Evolutionary conservation across 768 basidiomycete genomes (phyloP), one percentile per base, ranked within the genome.

Genomic region (Leccinum longicurvipes): DNA sequence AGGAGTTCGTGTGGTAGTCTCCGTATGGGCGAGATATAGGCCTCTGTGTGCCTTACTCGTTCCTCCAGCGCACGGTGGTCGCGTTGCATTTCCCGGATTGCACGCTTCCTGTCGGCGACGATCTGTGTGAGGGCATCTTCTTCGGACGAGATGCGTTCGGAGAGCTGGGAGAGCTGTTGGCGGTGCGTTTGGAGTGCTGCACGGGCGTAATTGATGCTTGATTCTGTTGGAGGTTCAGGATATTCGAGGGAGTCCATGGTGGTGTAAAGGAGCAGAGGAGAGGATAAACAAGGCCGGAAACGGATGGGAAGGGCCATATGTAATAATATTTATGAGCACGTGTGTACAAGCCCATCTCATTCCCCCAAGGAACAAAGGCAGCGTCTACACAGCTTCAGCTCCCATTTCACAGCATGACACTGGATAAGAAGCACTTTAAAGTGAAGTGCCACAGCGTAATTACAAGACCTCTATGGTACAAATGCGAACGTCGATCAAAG

Each of bases 1-100:
- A 91, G 76, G n/a, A 92, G 73, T 61, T 92, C 90, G 34, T 79
- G 72, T 1, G 89, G 89, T 24, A 92, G 75, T 41, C 86, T 75
- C 27, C 85, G 76, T 59, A 91, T 84, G 29, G 88, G 88, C 11
- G 89, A 81, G 54, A 91, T 76, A 64, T 88, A 91, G 1, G 85
- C 85, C 67, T 78, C 72, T 4, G 84, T 79, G 23, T 73, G 74
- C 27, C 70, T 68, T 36, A 83, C 74, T 42, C 75, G 74, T 25
- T 79, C 73, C 64, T 86, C 79, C 21, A 89, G 60, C 6, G 56
- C 63, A 15, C 64, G 67, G 47, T 78, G 80, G 62, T 87, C 81
- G 34, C 63, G 59, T 61, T 80, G 72, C 62, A 90, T 67, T 48
- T 80, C 79, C 39, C 74, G 72, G 61, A 91, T 89, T 15, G 76